phyloP scores from a whole-genome alignment of 192 early-diverging fungal genomes.

The Chytriomyces sp. region DNA sequence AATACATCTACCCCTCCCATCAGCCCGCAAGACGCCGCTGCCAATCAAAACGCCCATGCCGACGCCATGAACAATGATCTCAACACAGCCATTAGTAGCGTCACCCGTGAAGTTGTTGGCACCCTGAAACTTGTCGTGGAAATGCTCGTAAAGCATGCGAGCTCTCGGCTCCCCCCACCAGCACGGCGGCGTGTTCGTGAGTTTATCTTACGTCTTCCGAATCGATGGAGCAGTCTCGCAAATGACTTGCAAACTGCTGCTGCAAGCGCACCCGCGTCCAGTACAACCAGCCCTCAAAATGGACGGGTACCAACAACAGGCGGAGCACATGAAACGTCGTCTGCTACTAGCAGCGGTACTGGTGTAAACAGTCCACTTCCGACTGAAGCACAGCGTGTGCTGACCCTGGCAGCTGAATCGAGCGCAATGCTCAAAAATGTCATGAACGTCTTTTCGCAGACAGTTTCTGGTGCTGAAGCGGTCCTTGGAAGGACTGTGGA shows the following conservation, averaged over 20 bases:
- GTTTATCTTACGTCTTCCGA: constrained; percentile 83
- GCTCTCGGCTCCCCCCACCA: constrained; percentile 79
- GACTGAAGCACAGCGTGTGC: constrained; percentile 66
- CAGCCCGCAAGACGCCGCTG: constrained; percentile 26
- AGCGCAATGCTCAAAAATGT: constrained; percentile 71
- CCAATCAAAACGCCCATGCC: constrained; percentile 5
- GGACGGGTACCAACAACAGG: not conserved
- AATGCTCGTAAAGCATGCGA: constrained; percentile 85
- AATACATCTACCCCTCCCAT: constrained; percentile 32
- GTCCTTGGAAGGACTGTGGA: constrained; percentile 54
- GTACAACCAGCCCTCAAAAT: not conserved
- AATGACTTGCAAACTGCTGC: constrained; percentile 8
- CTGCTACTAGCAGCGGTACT: not conserved
- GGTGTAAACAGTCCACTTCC: constrained; percentile 35
- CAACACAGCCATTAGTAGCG: constrained; percentile 24
- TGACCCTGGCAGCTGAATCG: constrained; percentile 74
- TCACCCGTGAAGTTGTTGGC: constrained; percentile 82
- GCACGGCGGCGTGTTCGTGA: constrained; percentile 78
- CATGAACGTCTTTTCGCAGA: constrained; percentile 69
- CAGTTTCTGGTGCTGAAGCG: constrained; percentile 69
- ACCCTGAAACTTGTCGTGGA: constrained; percentile 87
- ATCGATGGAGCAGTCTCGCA: constrained; percentile 65
- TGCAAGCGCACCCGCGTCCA: not conserved
- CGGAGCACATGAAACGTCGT: not conserved
- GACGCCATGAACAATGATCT: constrained; percentile 17